Conservation (phyloP, 2,329 filamentous ascomycete genomes). For the Zymoseptoria tritici region DNA sequence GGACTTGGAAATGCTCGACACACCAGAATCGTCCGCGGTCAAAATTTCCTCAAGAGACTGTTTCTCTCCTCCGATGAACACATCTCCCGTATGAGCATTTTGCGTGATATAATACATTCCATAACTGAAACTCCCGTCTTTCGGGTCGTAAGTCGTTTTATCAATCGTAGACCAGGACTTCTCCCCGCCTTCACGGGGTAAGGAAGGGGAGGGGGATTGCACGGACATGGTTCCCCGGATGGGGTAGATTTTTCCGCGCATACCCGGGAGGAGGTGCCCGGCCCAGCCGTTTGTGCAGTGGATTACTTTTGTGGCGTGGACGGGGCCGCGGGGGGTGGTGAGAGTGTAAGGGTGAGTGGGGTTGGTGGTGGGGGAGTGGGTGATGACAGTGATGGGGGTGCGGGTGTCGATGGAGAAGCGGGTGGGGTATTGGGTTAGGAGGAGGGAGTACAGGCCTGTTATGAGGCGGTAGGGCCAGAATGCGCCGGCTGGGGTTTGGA, state of each 20-base stretch:
- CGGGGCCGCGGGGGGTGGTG: conserved; percentile 8
- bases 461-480: conserved; percentile 18
- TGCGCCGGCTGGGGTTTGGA: conserved; percentile 14
- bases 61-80: conserved; percentile 17
- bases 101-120: conserved; percentile 18
- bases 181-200: conserved; percentile 7
- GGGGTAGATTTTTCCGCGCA: conserved; percentile 18
- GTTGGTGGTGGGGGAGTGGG: conserved; percentile 1
- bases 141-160: conserved; percentile 8
- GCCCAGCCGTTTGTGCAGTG: conserved; percentile 16
- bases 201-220: conserved; percentile 6
- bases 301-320: conserved; percentile 12
- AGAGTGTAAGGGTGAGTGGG: conserved; percentile 8
- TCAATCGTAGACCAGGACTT: conserved; percentile 14
- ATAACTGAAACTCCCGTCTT: conserved; percentile 9
- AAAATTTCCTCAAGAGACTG: conserved; percentile 8
- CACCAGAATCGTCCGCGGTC: conserved; percentile 9
- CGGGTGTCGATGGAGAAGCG: conserved; percentile 14
- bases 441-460: conserved; percentile 11
- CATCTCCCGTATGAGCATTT: conserved; percentile 12
- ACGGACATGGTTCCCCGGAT: conserved; percentile 16
- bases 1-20: conserved; percentile 6
- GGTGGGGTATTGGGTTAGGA: conserved; percentile 8
- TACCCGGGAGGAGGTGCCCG: conserved; percentile 13
- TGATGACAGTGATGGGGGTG: conserved; percentile 11